phyloP scores from a whole-genome alignment of 2,329 filamentous ascomycete genomes.

The Bipolaris sorokiniana region DNA sequence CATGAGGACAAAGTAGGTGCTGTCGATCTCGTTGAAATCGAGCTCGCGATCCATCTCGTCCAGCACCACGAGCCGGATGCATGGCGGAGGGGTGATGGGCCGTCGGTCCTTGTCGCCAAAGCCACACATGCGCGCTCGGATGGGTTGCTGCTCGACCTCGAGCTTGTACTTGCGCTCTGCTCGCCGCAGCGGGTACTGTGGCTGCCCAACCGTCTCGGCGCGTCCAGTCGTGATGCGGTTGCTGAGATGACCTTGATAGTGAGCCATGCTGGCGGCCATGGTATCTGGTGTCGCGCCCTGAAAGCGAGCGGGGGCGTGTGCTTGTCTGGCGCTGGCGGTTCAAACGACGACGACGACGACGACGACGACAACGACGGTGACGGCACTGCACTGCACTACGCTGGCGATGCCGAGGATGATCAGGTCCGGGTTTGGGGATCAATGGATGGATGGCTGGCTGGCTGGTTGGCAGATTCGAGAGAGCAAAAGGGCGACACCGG shows the following conservation, averaged over 20 bases:
- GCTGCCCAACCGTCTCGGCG: not conserved
- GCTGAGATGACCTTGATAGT: slow-evolving; percentile 48
- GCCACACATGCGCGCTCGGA: slow-evolving; percentile 95
- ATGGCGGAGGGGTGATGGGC: slow-evolving; percentile 94
- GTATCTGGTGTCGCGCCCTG: not conserved
- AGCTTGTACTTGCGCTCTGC: slow-evolving; percentile 58
- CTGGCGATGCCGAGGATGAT: not conserved
- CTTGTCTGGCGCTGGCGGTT: not conserved
- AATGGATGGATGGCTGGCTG: not conserved
- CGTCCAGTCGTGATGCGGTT: slow-evolving; percentile 1
- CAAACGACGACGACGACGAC: no score
- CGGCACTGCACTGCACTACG: not conserved
- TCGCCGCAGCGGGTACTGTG: not conserved
- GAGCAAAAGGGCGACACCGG: not conserved
- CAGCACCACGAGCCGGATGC: slow-evolving; percentile 80
- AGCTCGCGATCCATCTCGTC: slow-evolving; percentile 82
- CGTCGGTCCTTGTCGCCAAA: slow-evolving; percentile 98
- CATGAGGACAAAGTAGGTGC: slow-evolving; percentile 70
- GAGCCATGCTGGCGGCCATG: slow-evolving; percentile 26
- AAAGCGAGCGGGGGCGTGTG: not conserved
- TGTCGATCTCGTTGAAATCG: slow-evolving; percentile 76
- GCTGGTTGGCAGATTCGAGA: not conserved
- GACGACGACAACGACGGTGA: no score
- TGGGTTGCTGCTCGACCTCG: slow-evolving; percentile 85
- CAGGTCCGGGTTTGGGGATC: not conserved